These are phyloP conservation scores for Solanum etuberosum DNA, from an alignment of 257 asterid species.

Conservation along the genomic window DNA sequence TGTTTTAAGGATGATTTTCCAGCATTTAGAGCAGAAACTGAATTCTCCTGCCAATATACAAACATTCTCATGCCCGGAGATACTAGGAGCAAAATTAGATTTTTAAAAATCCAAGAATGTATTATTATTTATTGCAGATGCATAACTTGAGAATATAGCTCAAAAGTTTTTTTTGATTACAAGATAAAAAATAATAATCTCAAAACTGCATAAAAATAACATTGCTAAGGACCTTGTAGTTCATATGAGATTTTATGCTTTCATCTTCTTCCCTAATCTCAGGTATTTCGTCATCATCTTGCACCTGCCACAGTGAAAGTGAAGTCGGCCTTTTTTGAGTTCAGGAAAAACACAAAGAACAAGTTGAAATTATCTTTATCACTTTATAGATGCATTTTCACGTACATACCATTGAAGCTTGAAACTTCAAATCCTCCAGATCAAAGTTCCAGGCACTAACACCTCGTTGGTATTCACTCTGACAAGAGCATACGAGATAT, in stretches of 20 bases:
- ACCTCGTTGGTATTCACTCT: conserved; percentile 99
- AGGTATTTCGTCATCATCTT: conserved; percentile 66
- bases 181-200: not conserved
- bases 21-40: not conserved
- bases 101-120: not conserved
- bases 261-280: conserved; percentile 64
- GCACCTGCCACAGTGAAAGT: conserved; percentile 47
- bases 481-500: conserved; percentile 4
- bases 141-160: not conserved
- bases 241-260: conserved; percentile 14
- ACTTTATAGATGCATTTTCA: not conserved
- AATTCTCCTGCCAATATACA: conserved; percentile 3
- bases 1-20: not conserved
- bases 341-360: not conserved
- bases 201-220: not conserved
- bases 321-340: not conserved
- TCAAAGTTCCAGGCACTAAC: conserved; percentile 99
- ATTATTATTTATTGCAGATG: not conserved
- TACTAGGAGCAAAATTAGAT: not conserved
- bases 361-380: not conserved
- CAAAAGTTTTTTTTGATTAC: not conserved
- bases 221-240: conserved; percentile 31
- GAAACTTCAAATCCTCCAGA: conserved; percentile 83
- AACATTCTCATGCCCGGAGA: not conserved
- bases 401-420: conserved; percentile 80